Percentiles rank a stretch among this genome's conserved stretches.
Evolutionary conservation across 2,329 filamentous ascomycete species (phyloP).

Genomic region (Pseudocercospora cruenta): DNA sequence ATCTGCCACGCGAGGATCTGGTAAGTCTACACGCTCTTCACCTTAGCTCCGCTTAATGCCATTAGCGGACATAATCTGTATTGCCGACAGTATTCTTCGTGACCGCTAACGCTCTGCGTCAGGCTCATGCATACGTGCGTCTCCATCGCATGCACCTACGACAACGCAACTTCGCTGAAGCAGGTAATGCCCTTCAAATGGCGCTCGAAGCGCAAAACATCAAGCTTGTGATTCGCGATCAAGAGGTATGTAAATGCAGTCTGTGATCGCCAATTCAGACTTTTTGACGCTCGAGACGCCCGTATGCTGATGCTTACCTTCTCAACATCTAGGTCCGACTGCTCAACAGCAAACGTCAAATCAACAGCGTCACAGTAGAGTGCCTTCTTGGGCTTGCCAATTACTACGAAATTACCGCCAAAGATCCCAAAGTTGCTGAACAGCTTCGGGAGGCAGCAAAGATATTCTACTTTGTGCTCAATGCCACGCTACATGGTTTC

Average conservation of each 20-base stretch:
- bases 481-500: constrained; percentile 22
- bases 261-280: not conserved
- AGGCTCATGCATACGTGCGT: not conserved
- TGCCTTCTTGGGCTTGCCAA: not conserved
- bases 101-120: not conserved
- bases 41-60: not conserved
- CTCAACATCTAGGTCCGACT: not conserved
- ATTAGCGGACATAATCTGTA: not conserved
- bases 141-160: not conserved
- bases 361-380: not conserved
- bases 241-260: not conserved
- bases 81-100: not conserved
- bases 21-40: not conserved
- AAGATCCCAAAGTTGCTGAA: constrained; percentile 13
- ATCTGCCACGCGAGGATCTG: not conserved
- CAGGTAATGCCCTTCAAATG: not conserved
- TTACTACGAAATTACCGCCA: not conserved
- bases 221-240: not conserved
- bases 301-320: not conserved
- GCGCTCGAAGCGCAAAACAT: not conserved
- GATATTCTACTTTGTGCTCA: constrained; percentile 20
- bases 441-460: constrained; percentile 22
- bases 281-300: not conserved
- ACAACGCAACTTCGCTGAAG: not conserved
- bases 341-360: not conserved